Evolutionary conservation across 768 basidiomycete species (phyloP).

Genomic region (Kwoniella dendrophila): DNA sequence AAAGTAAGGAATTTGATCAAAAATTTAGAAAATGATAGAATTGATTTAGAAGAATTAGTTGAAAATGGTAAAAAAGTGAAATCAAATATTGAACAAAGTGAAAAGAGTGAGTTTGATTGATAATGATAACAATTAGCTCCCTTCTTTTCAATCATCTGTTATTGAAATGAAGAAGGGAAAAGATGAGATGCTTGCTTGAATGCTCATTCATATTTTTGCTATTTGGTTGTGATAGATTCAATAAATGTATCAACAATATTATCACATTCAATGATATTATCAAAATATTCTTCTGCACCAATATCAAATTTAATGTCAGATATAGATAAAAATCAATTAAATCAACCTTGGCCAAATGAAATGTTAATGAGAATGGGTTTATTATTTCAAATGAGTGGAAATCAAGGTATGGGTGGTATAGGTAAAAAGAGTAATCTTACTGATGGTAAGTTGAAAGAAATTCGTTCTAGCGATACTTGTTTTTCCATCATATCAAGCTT

Average conservation of each 20-base stretch:
- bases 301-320: conserved; percentile 33
- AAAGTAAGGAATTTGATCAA: conserved; percentile 26
- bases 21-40: conserved; percentile 28
- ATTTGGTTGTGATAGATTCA: conserved; percentile 26
- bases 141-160: too few species aligned
- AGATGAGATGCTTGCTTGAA: too few species aligned
- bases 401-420: conserved; percentile 38
- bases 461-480: too few species aligned
- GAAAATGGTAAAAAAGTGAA: conserved; percentile 19
- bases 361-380: conserved; percentile 42
- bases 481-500: neutral
- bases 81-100: conserved; percentile 26
- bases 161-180: too few species aligned
- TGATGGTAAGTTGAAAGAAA: conserved; percentile 43
- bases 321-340: conserved; percentile 35
- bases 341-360: conserved; percentile 47
- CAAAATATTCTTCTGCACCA: conserved; percentile 42
- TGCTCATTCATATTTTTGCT: neutral
- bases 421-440: conserved; percentile 38
- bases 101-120: conserved; percentile 30
- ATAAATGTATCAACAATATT: conserved; percentile 28
- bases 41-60: conserved; percentile 41
- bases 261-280: conserved; percentile 35
- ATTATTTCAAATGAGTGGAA: conserved; percentile 41
- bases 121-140: neutral